Percentiles rank a stretch among this genome's conserved stretches.
Conservation (phyloP, 805 yeast genomes). For the Kodamaea fukazawae region DNA sequence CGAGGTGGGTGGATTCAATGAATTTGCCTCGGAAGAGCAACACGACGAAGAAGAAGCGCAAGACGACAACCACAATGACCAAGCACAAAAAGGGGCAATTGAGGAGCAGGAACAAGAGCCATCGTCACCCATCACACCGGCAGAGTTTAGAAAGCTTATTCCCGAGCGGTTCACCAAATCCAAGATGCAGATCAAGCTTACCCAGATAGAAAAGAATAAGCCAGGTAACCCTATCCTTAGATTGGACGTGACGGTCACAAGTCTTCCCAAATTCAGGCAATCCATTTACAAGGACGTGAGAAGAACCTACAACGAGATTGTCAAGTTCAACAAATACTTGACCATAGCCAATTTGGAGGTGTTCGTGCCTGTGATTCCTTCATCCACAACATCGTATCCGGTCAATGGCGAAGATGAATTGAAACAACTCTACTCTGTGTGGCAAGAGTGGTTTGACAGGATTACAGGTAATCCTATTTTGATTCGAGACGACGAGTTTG, state of each 20-base stretch:
- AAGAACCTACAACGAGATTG: constrained; percentile 76
- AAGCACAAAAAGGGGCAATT: background rate
- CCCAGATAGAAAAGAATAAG: constrained; percentile 68
- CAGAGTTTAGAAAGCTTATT: constrained; percentile 43
- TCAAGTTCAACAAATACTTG: constrained; percentile 71
- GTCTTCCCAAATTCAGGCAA: constrained; percentile 75
- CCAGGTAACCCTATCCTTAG: constrained; percentile 77
- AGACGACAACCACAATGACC: constrained; percentile 20
- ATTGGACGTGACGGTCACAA: constrained; percentile 52
- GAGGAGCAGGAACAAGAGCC: background rate
- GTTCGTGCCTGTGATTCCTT: constrained; percentile 87
- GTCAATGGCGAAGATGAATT: constrained; percentile 81
- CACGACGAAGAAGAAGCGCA: constrained; percentile 5
- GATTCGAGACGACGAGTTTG: constrained; percentile 82
- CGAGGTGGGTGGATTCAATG: background rate
- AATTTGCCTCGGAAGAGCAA: constrained; percentile 1
- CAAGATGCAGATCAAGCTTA: constrained; percentile 52
- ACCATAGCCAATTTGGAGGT: constrained; percentile 85
- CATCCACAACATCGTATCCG: constrained; percentile 72
- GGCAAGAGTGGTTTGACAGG: constrained; percentile 87
- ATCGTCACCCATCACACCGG: constrained; percentile 26
- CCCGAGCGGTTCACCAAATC: constrained; percentile 52
- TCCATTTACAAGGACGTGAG: constrained; percentile 67
- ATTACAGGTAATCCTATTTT: constrained; percentile 74
- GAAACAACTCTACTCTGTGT: constrained; percentile 48